A percentile compares a stretch with the other conserved stretches of the same genome.
phyloP scores from a whole-genome alignment of 192 early-diverging fungal species.

The Rhizophagus sp. region DNA sequence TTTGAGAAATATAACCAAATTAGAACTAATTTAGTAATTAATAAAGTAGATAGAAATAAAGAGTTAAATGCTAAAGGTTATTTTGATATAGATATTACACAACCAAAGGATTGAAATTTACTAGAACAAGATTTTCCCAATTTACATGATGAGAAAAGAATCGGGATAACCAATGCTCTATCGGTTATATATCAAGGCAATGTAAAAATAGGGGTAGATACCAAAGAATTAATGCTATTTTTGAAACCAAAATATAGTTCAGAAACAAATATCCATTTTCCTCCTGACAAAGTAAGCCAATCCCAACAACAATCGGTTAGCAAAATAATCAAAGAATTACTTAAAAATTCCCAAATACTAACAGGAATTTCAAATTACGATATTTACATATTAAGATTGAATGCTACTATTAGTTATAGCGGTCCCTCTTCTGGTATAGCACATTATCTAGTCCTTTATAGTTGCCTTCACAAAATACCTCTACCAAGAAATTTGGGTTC shows the following conservation, averaged over 20 bases:
- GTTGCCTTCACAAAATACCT: not conserved
- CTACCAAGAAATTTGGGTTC: conserved; percentile 1
- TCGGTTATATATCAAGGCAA: no score
- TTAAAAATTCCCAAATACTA: no score
- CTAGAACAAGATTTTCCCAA: not conserved
- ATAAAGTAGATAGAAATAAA: no score
- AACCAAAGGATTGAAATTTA: not conserved
- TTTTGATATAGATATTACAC: not conserved
- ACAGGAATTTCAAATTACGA: not conserved
- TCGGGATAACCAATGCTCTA: not conserved
- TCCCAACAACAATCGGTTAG: no score
- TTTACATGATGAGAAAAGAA: not conserved
- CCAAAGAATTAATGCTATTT: not conserved
- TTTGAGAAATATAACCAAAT: not conserved
- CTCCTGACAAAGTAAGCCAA: no score
- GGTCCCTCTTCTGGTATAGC: not conserved
- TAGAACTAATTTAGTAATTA: no score
- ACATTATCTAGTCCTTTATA: not conserved
- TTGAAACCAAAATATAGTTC: not conserved
- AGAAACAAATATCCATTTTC: no score
- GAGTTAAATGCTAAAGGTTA: not conserved
- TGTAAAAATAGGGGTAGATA: no score
- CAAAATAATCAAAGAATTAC: no score
- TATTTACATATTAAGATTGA: not conserved
- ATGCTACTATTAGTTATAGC: no score